Percentiles rank a stretch among this genome's conserved stretches.
phyloP scores from a whole-genome alignment of 345 rosid species.

The Eucalyptus virginea region DNA sequence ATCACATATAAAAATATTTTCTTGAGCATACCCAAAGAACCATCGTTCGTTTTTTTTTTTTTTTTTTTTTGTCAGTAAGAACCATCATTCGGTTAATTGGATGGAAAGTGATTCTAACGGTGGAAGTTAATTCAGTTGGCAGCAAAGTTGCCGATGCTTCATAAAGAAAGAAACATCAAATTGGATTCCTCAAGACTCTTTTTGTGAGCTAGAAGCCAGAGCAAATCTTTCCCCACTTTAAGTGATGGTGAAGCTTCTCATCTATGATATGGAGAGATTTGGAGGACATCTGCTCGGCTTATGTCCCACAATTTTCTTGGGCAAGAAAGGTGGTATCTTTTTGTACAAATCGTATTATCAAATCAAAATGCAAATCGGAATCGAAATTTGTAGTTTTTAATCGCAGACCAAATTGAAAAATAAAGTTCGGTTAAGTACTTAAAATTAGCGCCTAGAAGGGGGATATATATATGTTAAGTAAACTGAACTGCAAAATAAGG shows the following conservation, averaged over 20 bases:
- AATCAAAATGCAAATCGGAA: not conserved
- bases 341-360: not conserved
- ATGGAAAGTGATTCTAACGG: not conserved
- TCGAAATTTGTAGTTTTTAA: not conserved
- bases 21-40: not conserved
- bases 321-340: not conserved
- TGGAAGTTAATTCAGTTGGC: not conserved
- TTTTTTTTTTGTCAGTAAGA: no score
- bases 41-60: no score
- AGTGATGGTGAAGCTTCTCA: not conserved
- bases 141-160: not conserved
- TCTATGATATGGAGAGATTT: not conserved
- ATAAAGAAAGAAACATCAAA: not conserved
- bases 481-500: not conserved
- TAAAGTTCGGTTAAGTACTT: not conserved
- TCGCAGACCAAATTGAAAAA: not conserved
- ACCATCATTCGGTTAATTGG: not conserved
- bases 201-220: not conserved
- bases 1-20: not conserved
- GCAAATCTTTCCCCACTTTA: not conserved
- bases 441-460: not conserved
- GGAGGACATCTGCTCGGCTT: not conserved
- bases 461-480: not conserved
- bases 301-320: not conserved
- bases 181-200: not conserved